phyloP scores from a whole-genome alignment of 1,139 yeast species.

The Pichia sp. region DNA sequence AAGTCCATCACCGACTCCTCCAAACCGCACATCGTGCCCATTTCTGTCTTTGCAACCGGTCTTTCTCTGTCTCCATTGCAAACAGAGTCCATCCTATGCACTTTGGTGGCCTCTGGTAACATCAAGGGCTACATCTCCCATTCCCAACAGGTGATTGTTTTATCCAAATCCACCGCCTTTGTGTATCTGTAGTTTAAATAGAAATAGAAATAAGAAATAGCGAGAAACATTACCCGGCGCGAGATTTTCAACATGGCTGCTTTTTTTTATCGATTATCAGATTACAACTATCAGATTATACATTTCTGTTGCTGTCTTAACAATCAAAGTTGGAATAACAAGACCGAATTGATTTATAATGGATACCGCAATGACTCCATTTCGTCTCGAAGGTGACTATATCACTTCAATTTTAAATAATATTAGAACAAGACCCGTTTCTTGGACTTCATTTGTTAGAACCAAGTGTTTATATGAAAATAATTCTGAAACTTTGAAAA shows the following conservation, averaged over 20 bases:
- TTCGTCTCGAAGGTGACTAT: slow-evolving; percentile 46
- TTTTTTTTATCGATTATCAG: not conserved
- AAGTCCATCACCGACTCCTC: not conserved
- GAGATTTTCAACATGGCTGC: slow-evolving; percentile 2
- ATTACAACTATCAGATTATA: not conserved
- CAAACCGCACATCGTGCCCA: slow-evolving; percentile 34
- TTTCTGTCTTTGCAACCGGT: not conserved
- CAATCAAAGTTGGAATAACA: not conserved
- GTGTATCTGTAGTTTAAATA: not conserved
- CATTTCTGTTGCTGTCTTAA: not conserved
- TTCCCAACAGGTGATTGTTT: slow-evolving; percentile 4
- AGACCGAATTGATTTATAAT: not conserved
- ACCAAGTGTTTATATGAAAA: slow-evolving; percentile 60
- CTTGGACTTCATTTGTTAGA: slow-evolving; percentile 89
- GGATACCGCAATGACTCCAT: slow-evolving; percentile 2
- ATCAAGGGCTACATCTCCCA: slow-evolving; percentile 9
- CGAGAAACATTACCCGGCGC: not conserved
- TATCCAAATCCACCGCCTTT: slow-evolving; percentile 6
- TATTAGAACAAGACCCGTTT: slow-evolving; percentile 75
- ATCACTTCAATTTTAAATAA: slow-evolving; percentile 64
- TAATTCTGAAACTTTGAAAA: slow-evolving; percentile 61
- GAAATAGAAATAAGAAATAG: too few species aligned
- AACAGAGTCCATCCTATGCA: slow-evolving; percentile 5
- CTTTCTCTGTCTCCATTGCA: not conserved
- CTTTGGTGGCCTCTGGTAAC: slow-evolving; percentile 1